Evolutionary conservation across 2,329 filamentous ascomycete species (phyloP).

Genomic region (Emericellopsis atlantica): DNA sequence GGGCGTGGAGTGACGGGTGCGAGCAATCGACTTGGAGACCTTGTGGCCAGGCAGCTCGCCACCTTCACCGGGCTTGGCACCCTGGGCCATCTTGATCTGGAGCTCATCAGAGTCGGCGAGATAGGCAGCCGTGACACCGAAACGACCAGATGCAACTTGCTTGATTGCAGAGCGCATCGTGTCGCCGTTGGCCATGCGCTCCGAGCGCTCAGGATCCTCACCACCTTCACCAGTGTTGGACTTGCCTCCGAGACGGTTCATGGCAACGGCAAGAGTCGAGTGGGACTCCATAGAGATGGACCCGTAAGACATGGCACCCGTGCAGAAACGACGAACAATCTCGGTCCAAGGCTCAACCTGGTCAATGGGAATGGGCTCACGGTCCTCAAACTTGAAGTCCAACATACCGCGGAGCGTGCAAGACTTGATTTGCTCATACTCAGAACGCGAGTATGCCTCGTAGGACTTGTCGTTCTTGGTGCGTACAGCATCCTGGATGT

Average conservation of each 20-base stretch:
- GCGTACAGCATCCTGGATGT: slow-evolving; percentile 91
- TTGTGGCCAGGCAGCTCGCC: slow-evolving; percentile 96
- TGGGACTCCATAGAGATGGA: slow-evolving; percentile 98
- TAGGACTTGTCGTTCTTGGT: slow-evolving; percentile 98
- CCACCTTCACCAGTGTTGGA: slow-evolving; percentile 97
- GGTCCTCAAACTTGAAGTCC: slow-evolving; percentile 90
- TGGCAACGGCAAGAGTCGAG: slow-evolving; percentile 86
- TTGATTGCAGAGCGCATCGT: slow-evolving; percentile 97
- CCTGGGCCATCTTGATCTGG: slow-evolving; percentile 99
- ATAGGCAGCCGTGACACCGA: slow-evolving; percentile 91
- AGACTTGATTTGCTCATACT: slow-evolving; percentile 93
- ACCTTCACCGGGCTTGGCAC: slow-evolving; percentile 94
- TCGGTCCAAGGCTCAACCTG: slow-evolving; percentile 98
- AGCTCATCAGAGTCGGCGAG: slow-evolving; percentile 90
- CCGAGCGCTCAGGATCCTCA: slow-evolving; percentile 83
- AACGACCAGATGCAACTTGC: slow-evolving; percentile 90
- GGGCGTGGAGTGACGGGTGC: slow-evolving; percentile 89
- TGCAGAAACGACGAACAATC: slow-evolving; percentile 92
- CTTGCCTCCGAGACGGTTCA: slow-evolving; percentile 94
- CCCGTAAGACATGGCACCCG: slow-evolving; percentile 96
- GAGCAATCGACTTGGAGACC: slow-evolving; percentile 85
- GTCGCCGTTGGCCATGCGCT: slow-evolving; percentile 79
- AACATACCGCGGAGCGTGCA: slow-evolving; percentile 90
- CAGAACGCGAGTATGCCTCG: slow-evolving; percentile 84
- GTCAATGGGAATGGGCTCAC: slow-evolving; percentile 77